Evolutionary conservation across 495 filamentous ascomycete genomes (phyloP).

Genomic region (Penicillium samsonianum): DNA sequence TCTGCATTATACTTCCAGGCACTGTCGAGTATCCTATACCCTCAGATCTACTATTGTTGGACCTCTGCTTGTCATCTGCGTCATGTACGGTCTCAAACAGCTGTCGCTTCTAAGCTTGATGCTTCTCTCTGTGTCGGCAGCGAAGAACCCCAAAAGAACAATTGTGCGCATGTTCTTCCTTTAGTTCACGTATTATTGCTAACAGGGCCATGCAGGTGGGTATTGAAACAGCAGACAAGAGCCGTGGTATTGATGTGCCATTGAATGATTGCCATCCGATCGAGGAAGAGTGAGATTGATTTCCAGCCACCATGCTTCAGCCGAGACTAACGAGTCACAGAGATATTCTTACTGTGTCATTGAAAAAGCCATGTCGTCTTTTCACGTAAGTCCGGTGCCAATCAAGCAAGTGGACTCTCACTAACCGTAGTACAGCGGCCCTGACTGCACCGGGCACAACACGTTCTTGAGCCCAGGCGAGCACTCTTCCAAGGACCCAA

Average conservation of each 20-base stretch:
- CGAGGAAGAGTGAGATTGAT: constrained; percentile 28
- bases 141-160: constrained; percentile 19
- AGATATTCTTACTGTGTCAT: constrained; percentile 26
- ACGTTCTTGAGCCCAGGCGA: constrained; percentile 27
- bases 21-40: background rate
- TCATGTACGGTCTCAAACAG: constrained; percentile 31
- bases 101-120: constrained; percentile 28
- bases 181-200: background rate
- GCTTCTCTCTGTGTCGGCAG: constrained; percentile 24
- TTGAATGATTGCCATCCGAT: constrained; percentile 30
- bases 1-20: background rate
- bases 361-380: constrained; percentile 28
- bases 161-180: constrained; percentile 9
- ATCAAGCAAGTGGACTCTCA: background rate
- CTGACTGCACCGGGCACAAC: constrained; percentile 32
- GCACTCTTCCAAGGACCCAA: constrained; percentile 28
- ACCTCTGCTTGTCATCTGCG: background rate
- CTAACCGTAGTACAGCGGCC: constrained; percentile 20
- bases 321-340: constrained; percentile 13
- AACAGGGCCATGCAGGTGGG: constrained; percentile 23
- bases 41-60: background rate
- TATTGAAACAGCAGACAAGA: constrained; percentile 25
- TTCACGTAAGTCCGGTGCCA: constrained; percentile 25
- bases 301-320: too few species aligned
- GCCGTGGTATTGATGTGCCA: constrained; percentile 23